These are phyloP conservation scores for Scheffersomyces spartinae DNA, from an alignment of 805 yeast species.

Conservation along the genomic window DNA sequence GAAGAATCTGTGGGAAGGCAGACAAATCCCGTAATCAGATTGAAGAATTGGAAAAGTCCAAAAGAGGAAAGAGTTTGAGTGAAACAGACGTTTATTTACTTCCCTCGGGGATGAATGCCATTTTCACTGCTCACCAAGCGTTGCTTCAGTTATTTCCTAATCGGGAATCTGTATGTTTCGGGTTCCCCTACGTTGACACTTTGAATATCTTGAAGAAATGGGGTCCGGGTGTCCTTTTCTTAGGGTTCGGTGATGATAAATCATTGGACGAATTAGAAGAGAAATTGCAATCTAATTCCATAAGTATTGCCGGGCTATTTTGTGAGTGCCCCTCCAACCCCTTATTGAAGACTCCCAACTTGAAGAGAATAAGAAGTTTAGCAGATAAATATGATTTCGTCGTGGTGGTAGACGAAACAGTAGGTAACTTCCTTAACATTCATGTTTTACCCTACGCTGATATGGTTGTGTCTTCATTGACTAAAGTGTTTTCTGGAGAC, in stretches of 20 bases:
- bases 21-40: slow-evolving; percentile 23
- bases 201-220: slow-evolving; percentile 75
- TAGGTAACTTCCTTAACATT: slow-evolving; percentile 81
- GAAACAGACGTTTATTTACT: slow-evolving; percentile 70
- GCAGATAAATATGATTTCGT: slow-evolving; percentile 64
- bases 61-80: slow-evolving; percentile 19
- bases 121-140: slow-evolving; percentile 69
- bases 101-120: slow-evolving; percentile 90
- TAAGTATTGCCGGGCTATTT: slow-evolving; percentile 59
- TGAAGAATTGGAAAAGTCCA: slow-evolving; percentile 16
- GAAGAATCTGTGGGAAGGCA: slow-evolving; percentile 62
- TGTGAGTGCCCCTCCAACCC: slow-evolving; percentile 97
- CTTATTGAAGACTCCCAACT: slow-evolving; percentile 74
- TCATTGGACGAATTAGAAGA: slow-evolving; percentile 55
- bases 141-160: slow-evolving; percentile 19
- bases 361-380: slow-evolving; percentile 49
- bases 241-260: slow-evolving; percentile 71
- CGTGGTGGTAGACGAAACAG: slow-evolving; percentile 87
- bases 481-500: slow-evolving; percentile 90
- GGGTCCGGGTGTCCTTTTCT: slow-evolving; percentile 84
- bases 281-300: slow-evolving; percentile 42
- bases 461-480: slow-evolving; percentile 73
- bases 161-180: slow-evolving; percentile 79
- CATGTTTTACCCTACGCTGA: slow-evolving; percentile 79
- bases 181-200: slow-evolving; percentile 94